Base-by-base conservation (phyloP, 495 filamentous ascomycete species). In the Neurospora sp. region DNA sequence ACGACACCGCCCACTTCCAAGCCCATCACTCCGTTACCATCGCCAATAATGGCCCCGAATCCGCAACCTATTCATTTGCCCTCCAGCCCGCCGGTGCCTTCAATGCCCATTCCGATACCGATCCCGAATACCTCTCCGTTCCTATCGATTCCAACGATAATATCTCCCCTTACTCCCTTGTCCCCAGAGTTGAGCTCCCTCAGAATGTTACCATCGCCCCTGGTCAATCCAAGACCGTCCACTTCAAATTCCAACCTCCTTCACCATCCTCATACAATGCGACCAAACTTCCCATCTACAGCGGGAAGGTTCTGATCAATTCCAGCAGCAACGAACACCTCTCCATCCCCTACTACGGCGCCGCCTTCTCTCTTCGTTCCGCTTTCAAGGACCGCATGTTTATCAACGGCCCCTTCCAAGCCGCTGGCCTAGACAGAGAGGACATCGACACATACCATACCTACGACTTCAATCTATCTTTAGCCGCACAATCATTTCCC, bases 1-100 rank as follows among this genome's bases (percentile, higher is more conserved):
- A 84, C 70, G 84, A 86, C 73, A 86, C 83, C 17, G 71, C 75
- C 20, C 73, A 84, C 69, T 77, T 85, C 31, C 77, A 76, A 42
- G 71, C 76, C 0, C 77, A 76, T 44, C 81, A 82, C 71, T 74
- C 71, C 2, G 77, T 86, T 53, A 72, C 74, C 45, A 82, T 87
- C 73, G 82, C 78, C 40, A 87, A 87, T 73, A 79, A 77, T 40
- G 84, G 78, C 14, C 73, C 68, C 4, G 69, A 75, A 37, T 73
- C 77, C 22, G 77, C 78, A 40, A 78, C 76, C 17, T 85, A 85
- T 71, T 78, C 73, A 4, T 77, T 86, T 48, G 72, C 71, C 22
- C 69, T 77, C 16, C 74, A 79, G 44, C 75, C 77, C 0, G 69
- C 74, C 31, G 72, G 70, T n/a, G 74, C 70, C 45, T 73, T 78